phyloP scores from a whole-genome alignment of 441 rosid genomes.

The Corymbia citriodora region DNA sequence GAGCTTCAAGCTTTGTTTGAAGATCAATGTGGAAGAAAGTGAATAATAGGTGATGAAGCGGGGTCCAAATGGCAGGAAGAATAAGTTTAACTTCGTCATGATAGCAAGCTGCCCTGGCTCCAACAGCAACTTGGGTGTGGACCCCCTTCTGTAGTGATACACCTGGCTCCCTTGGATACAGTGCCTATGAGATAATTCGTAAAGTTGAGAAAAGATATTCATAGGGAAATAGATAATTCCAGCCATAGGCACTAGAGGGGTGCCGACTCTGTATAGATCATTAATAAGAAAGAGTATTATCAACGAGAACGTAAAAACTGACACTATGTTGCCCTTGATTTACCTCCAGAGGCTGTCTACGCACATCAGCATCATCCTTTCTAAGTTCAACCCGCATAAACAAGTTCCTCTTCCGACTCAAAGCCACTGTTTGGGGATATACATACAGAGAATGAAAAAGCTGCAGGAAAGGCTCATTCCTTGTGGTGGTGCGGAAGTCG shows the following conservation, averaged over 20 bases:
- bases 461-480: conserved; percentile 98
- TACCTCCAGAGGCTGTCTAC: conserved; percentile 97
- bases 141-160: conserved; percentile 73
- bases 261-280: background rate
- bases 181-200: conserved; percentile 54
- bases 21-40: conserved; percentile 98
- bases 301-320: background rate
- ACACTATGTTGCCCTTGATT: background rate
- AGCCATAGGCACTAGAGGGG: background rate
- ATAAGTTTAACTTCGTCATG: conserved; percentile 96
- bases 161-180: conserved; percentile 88
- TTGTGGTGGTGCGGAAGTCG: conserved; percentile 90
- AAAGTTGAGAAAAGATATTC: conserved; percentile 1
- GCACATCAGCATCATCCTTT: conserved; percentile 92
- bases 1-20: conserved; percentile 98
- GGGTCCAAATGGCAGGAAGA: conserved; percentile 94
- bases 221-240: background rate
- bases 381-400: conserved; percentile 91
- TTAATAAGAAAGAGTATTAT: background rate
- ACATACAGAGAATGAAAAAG: conserved; percentile 94
- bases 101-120: conserved; percentile 83
- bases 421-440: conserved; percentile 80
- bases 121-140: conserved; percentile 93
- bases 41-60: conserved; percentile 90
- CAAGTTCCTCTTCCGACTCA: conserved; percentile 94